A percentile compares a stretch with the other conserved stretches of the same genome.
Evolutionary conservation across 345 rosid genomes (phyloP).

Genomic region (Camelina sativa): DNA sequence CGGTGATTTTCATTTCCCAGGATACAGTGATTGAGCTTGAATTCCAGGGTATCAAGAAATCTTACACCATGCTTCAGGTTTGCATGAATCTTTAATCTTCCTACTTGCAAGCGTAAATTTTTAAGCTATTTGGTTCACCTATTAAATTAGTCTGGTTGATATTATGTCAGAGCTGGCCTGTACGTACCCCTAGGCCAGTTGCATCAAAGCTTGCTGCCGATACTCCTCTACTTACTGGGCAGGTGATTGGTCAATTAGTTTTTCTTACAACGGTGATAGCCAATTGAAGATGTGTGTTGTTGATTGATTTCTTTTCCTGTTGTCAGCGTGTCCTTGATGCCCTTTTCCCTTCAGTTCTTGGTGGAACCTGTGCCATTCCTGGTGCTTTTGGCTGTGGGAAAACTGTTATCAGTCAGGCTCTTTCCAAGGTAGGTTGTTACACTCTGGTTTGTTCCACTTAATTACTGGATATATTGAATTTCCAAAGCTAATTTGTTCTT

Average conservation of each 20-base stretch:
- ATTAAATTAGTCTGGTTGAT: slow-evolving; percentile 20
- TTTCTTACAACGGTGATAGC: neutral
- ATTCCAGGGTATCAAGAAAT: slow-evolving; percentile 95
- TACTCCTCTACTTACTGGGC: slow-evolving; percentile 96
- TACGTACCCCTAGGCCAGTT: slow-evolving; percentile 99
- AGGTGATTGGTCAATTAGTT: slow-evolving; percentile 54
- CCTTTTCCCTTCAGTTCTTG: slow-evolving; percentile 98
- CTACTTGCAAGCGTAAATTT: slow-evolving; percentile 1
- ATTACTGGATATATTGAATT: slow-evolving; percentile 16
- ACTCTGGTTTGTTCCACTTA: neutral
- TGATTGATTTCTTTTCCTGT: slow-evolving; percentile 42
- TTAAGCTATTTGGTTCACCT: slow-evolving; percentile 22
- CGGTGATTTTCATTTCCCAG: slow-evolving; percentile 47
- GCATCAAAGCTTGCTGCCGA: slow-evolving; percentile 99
- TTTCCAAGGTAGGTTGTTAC: slow-evolving; percentile 77
- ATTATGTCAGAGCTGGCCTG: slow-evolving; percentile 93
- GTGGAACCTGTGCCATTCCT: slow-evolving; percentile 99
- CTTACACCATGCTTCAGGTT: slow-evolving; percentile 98
- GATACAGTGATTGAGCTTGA: slow-evolving; percentile 98
- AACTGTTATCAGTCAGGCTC: slow-evolving; percentile 99
- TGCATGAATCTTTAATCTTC: slow-evolving; percentile 26
- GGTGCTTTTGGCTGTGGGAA: slow-evolving; percentile 99
- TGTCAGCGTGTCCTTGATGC: slow-evolving; percentile 99
- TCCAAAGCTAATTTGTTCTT: slow-evolving; percentile 4
- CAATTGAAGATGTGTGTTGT: slow-evolving; percentile 4